Percentiles rank a stretch among this genome's conserved stretches.
Evolutionary conservation across 1,284 basidiomycete species (phyloP).

Genomic region (Cryptococcus floricola): DNA sequence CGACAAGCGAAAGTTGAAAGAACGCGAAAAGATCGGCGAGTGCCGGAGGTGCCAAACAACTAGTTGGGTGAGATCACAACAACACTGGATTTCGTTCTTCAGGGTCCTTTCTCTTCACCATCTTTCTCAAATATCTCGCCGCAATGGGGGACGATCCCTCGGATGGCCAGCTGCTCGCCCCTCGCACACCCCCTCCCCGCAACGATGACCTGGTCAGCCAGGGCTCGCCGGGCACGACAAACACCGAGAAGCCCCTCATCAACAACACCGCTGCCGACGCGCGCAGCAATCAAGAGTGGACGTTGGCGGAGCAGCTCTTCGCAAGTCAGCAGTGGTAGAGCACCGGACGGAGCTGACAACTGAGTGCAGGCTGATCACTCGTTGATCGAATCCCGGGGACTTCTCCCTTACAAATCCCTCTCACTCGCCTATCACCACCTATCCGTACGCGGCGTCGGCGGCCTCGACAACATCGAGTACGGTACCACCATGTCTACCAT

Average conservation of each 20-base stretch:
- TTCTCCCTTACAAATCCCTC: conserved; percentile 17
- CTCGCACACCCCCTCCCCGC: neutral
- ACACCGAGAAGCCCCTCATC: neutral
- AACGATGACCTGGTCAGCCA: neutral
- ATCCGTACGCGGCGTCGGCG: conserved; percentile 32
- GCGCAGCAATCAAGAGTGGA: neutral
- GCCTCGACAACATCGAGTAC: conserved; percentile 34
- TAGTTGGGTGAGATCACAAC: too few relatives aligned
- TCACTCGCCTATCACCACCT: conserved; percentile 32
- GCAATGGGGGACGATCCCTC: neutral
- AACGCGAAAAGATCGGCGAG: too few relatives aligned
- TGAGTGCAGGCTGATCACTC: conserved; percentile 16
- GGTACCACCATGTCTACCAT: conserved; percentile 30
- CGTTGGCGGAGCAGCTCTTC: neutral
- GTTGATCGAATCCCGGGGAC: conserved; percentile 12
- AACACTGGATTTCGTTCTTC: too few relatives aligned
- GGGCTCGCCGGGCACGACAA: neutral
- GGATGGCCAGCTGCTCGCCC: neutral
- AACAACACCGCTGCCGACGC: neutral
- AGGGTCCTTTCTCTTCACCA: too few relatives aligned
- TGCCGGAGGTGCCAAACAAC: too few relatives aligned
- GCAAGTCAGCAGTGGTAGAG: neutral
- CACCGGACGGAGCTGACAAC: neutral
- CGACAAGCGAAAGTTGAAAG: too few relatives aligned
- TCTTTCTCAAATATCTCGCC: neutral